Conservation (phyloP, 768 basidiomycete genomes). For the Suillus spraguei region DNA sequence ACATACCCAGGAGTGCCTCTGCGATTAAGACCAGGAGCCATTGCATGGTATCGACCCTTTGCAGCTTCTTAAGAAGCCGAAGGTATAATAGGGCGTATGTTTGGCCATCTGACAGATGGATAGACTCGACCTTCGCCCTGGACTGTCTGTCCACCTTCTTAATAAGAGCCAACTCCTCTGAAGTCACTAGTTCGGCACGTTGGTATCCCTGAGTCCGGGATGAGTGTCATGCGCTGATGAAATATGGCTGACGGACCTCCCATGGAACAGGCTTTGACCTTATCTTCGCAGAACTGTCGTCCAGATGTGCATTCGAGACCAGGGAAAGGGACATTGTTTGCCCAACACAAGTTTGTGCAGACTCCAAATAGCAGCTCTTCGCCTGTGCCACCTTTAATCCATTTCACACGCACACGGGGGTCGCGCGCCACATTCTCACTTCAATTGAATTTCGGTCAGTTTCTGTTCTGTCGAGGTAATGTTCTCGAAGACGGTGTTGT, state of each 20-base stretch:
- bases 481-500: slow-evolving; percentile 37
- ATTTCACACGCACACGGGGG: slow-evolving; percentile 9
- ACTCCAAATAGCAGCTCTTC: too few relatives aligned
- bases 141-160: slow-evolving; percentile 90
- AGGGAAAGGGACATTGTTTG: slow-evolving; percentile 69
- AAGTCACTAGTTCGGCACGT: slow-evolving; percentile 86
- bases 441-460: slow-evolving; percentile 8
- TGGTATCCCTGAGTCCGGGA: slow-evolving; percentile 77
- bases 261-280: slow-evolving; percentile 91
- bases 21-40: slow-evolving; percentile 84
- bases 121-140: slow-evolving; percentile 69
- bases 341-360: background rate
- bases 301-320: slow-evolving; percentile 82
- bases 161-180: slow-evolving; percentile 83
- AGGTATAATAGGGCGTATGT: slow-evolving; percentile 90
- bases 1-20: slow-evolving; percentile 81
- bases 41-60: slow-evolving; percentile 86
- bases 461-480: slow-evolving; percentile 18
- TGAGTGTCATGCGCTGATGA: slow-evolving; percentile 14
- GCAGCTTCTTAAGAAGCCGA: slow-evolving; percentile 83
- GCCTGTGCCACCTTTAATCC: background rate
- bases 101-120: slow-evolving; percentile 80
- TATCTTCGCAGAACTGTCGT: slow-evolving; percentile 87
- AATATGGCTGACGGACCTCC: slow-evolving; percentile 63
- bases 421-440: slow-evolving; percentile 7